Evolutionary conservation across 2,329 filamentous ascomycete species (phyloP).

Genomic region (Epicoccum sorghinum): DNA sequence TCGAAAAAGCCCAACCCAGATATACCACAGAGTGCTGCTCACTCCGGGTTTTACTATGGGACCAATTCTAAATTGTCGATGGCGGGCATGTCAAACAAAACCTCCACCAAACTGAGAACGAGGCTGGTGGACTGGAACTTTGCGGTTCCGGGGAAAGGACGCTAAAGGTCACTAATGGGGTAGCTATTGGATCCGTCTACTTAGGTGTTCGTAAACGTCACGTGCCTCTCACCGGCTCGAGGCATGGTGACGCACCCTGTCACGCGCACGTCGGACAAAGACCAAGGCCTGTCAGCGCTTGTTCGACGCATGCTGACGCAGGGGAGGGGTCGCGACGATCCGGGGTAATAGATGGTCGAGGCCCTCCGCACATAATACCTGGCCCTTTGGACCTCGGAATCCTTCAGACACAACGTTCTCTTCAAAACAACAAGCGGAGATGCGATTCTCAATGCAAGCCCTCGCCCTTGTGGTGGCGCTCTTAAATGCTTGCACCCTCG

Average conservation of each 20-base stretch:
- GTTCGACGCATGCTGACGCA: conserved; percentile 15
- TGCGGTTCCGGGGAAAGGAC: too few species aligned
- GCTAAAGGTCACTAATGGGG: background rate
- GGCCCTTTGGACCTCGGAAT: background rate
- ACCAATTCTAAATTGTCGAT: too few species aligned
- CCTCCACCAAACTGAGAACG: too few species aligned
- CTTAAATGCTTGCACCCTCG: conserved; percentile 1
- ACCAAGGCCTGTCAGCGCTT: conserved; percentile 6
- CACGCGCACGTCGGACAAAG: conserved; percentile 13
- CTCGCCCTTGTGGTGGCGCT: background rate
- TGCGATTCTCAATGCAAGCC: background rate
- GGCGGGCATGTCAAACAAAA: too few species aligned
- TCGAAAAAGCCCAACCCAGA: background rate
- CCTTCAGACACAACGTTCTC: background rate
- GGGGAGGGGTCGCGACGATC: conserved; percentile 9
- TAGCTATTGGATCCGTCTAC: conserved; percentile 2
- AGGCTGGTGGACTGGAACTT: too few species aligned
- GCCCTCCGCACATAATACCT: background rate
- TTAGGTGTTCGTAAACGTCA: too few species aligned
- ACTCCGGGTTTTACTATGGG: background rate
- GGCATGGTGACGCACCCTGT: background rate
- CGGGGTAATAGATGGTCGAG: conserved; percentile 15
- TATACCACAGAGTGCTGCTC: background rate
- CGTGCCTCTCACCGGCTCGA: too few species aligned
- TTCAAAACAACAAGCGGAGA: background rate